Evolutionary conservation across 257 asterid species (phyloP), one percentile per base, ranked within the genome.

Genomic region (Petunia secreta): DNA sequence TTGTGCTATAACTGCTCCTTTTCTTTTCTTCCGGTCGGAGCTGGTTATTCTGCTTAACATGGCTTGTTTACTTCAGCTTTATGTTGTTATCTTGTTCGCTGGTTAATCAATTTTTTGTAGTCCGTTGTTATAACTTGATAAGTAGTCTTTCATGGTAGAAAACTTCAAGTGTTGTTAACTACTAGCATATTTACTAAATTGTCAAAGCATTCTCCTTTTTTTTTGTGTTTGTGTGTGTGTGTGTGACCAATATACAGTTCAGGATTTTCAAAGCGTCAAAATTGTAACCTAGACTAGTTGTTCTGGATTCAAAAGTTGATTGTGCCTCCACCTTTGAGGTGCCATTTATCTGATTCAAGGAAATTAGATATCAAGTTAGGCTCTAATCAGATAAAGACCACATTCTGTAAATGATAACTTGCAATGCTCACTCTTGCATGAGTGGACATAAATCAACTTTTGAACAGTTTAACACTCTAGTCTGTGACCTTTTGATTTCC

Each of bases 291-390:
- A 34, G 60, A 71, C 34, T 71, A 0, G 3, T 52, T 4, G 44
- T 71, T 71, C 44, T 48, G 60, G 62, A 36, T 48, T 34, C 40
- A 71, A 48, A 48, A 71, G 5, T 50, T 48, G n/a, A 48, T 48
- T 25, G 11, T 71, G 60, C 44, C 44, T 48, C 77, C 77, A 10
- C 48, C 58, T 16, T 25, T 16, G 75, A 8, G 75, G 55, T 25
- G 59, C 77, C 43, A 48, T 71, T 71, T 48, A 71, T 71, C 77
- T 25, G 25, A 71, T 71, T 50, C 48, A 25, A 48, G 77, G 77
- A 48, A 48, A 48, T 10, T 43, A 71, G 11, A 34, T 71, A 48
- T 11, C 43, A 25, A 10, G 10, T 48, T 48, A 25, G 60, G 43
- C 44, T 71, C 16, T 46, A 10, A 48, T 71, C 25, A 48, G 60